These are phyloP conservation scores for Solanum phureja DNA, from an alignment of 257 asterid species.

Conservation along the genomic window DNA sequence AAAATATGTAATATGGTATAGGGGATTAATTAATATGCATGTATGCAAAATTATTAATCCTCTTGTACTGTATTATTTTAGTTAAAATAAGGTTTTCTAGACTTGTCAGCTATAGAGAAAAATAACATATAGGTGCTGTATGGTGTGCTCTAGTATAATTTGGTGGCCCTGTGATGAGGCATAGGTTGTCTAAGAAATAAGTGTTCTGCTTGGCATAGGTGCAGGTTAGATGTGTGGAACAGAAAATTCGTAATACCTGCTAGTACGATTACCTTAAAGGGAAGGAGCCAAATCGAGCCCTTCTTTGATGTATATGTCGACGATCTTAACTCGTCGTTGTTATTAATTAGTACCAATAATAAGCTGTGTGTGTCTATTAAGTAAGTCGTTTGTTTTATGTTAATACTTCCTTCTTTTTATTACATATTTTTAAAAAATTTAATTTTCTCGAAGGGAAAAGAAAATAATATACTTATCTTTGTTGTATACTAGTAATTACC, in stretches of 20 bases:
- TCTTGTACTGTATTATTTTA: not conserved
- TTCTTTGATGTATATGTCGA: not conserved
- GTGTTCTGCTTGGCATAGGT: not conserved
- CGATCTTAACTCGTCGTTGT: not conserved
- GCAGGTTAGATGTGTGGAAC: not conserved
- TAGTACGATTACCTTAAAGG: no score
- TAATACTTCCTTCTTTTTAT: no score
- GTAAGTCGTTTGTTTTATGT: not conserved
- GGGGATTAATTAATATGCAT: not conserved
- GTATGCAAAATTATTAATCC: not conserved
- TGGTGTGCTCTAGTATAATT: not conserved
- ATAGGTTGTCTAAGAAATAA: not conserved
- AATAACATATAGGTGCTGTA: not conserved
- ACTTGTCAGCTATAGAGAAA: not conserved
- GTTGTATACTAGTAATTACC: not conserved
- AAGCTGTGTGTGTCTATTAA: not conserved
- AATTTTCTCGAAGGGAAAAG: not conserved
- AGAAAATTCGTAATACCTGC: no score
- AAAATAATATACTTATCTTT: not conserved
- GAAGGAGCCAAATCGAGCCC: not conserved
- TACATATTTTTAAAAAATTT: not conserved
- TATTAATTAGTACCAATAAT: not conserved
- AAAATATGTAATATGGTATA: not conserved
- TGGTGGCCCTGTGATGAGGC: not conserved
- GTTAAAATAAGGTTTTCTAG: not conserved